Base-by-base conservation (phyloP, 345 rosid species). In the Aquilaria malaccensis region DNA sequence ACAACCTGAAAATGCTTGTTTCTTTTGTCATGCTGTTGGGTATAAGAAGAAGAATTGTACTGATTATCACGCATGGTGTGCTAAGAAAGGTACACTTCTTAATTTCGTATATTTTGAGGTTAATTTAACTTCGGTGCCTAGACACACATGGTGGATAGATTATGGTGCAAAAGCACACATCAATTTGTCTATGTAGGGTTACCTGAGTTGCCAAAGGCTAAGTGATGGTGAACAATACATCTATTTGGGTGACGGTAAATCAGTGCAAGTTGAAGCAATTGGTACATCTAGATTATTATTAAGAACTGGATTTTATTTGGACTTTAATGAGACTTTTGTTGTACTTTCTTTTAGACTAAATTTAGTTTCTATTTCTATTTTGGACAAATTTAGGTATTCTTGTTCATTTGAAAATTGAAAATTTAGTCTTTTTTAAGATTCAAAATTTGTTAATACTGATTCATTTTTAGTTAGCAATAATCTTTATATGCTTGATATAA, bases 141-240 rank as follows among this genome's bases (percentile, higher is more conserved):
- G 12, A 11, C 14, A 66, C 32, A 56, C 58, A 11, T 45, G 55
- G 0, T 48, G 45, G 53, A 56, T 65, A 22, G 48, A 55, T 65
- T 56, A 45, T 9, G 61, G 30, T 29, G 61, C 54, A 41, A 65
- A 41, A 7, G 47, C 61, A 0, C 46, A 53, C 59, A 63, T 63
- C 6, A 43, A 46, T 52, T 50, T 53, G 14, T 63, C 52, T 55
- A 63, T 54, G 59, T 59, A 53, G 59, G 65, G 67, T 41, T 63
- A 12, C 53, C 53, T 22, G 22, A 22, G 22, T 22, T 22, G 22
- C 22, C 22, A 22, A 22, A 22, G 0, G 22, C 22, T 22, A 3
- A 12, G 13, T 50, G 53, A 50, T 50, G 53, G 53, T 50, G 53
- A 50, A 50, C 11, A 2, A n/a, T 50, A 50, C 53, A 50, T 50